Base-by-base conservation (phyloP, 306 rosid species). In the Cucurbita moschata region DNA sequence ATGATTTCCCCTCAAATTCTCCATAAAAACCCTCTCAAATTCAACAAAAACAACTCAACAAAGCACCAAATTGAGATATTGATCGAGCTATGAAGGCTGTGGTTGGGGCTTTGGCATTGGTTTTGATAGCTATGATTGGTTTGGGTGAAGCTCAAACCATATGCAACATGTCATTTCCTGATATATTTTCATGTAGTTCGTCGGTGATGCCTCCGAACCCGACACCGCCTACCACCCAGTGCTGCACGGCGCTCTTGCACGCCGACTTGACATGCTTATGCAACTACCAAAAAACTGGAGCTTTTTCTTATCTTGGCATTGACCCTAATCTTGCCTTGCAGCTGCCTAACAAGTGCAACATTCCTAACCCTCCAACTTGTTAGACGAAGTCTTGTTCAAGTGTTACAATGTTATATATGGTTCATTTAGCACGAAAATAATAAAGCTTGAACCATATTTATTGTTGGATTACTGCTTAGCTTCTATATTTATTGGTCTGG, bases 231-330 rank as follows among this genome's bases (percentile, higher is more conserved):
- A 58, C 79, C 2, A 0, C 30, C 1, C 21, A 44, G 5, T 88
- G 93, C 58, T 88, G 93, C 56, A 4, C 76, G 0, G 83, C 74
- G 1, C 79, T 88, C 19, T 59, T 82, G 0, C 80, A 76, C 0
- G 90, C 88, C 4, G 81, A 88, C 75, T 12, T 86, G 72, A 52
- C 42, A 0, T 88, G 93, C 76, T 83, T 88, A 18, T 88, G 93
- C 77, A 30, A 81, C 0, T 88, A 84, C 61, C 86, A 7, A 75
- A 84, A 81, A 77, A 82, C 90, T 4, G 66, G 47, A n/a, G 53
- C 82, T 23, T 77, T 88, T 71, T 86, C 93, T 76, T 75, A 88
- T 10, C 79, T 88, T 38, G 88, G 93, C 11, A 88, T 88, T 65
- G 86, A 88, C 67, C 87, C 88, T 11, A 62, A 61, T 23, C 87